Evolutionary conservation across 2,329 filamentous ascomycete genomes (phyloP), one percentile per base, ranked within the genome.

Genomic region (Hymenotorrendiella dingleyae): DNA sequence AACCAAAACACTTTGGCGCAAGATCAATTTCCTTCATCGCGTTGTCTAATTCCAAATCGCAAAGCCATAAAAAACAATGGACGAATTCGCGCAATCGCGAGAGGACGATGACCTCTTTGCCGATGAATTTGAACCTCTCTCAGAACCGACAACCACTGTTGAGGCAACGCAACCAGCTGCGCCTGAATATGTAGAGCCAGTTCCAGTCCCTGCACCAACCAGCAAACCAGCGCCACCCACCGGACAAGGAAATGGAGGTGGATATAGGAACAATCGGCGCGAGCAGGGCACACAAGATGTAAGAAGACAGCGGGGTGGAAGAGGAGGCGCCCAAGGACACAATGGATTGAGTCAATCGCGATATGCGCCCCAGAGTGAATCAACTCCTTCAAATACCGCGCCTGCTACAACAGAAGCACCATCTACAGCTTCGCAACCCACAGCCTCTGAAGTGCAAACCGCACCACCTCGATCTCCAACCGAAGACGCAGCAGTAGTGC

Each of bases 31-130:
- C n/a, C n/a, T n/a, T n/a, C n/a, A n/a, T n/a, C n/a, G n/a, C n/a
- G n/a, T n/a, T n/a, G n/a, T n/a, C n/a, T n/a, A n/a, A n/a, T n/a
- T n/a, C n/a, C n/a, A n/a, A n/a, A n/a, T n/a, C n/a, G n/a, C n/a
- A n/a, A n/a, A n/a, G n/a, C n/a, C n/a, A n/a, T n/a, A n/a, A n/a
- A n/a, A n/a, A n/a, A 21, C 36, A 37, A 60, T 61, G 57, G 57
- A 58, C 45, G 58, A 60, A 46, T 62, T 62, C 37, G 59, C 60
- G 20, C 60, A 62, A 47, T 56, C 52, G 10, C 45, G 59, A 44
- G 58, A 56, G 32, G 58, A 61, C 29, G 50, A 61, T 35, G 58
- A 62, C 43, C 57, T 62, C 21, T 62, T 62, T 40, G 55, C 53
- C 6, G 60, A 62, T 23, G 60, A 62, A 20, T 61, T 61, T 40